These are phyloP conservation scores for Lumnitzera racemosa DNA, from an alignment of 345 rosid genomes.

Conservation along the genomic window DNA sequence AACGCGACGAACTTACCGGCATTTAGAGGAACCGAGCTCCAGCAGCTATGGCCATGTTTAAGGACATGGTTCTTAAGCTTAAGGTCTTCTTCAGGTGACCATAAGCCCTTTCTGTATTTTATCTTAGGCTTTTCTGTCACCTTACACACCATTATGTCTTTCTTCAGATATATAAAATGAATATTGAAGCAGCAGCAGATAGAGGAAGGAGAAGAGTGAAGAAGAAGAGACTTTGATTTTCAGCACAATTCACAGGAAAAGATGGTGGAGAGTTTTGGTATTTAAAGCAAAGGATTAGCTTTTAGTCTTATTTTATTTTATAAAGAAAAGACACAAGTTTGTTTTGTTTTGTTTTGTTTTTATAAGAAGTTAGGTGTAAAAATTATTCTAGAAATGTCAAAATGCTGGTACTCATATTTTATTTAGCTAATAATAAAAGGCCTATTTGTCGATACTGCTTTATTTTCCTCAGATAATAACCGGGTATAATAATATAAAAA, in stretches of 20 bases:
- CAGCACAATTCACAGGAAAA: neutral
- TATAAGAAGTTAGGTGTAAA: no score
- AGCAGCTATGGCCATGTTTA: conserved; percentile 70
- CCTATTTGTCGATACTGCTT: no score
- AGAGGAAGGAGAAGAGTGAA: neutral
- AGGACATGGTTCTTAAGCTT: conserved; percentile 55
- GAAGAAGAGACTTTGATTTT: neutral
- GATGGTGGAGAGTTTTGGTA: neutral
- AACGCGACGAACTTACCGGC: conserved; percentile 42
- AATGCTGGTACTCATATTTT: no score
- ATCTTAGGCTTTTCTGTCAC: conserved; percentile 45
- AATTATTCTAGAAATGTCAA: no score
- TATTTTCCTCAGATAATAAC: no score
- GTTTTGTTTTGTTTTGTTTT: no score
- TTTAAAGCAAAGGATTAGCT: conserved; percentile 9
- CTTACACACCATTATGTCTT: conserved; percentile 30
- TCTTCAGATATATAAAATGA: neutral
- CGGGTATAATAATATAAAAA: no score
- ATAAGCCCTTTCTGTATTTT: conserved; percentile 76
- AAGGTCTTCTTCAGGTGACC: conserved; percentile 98
- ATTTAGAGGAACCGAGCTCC: conserved; percentile 82
- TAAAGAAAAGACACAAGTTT: neutral
- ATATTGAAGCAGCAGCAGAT: neutral
- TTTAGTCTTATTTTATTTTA: neutral
- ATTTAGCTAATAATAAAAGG: no score